Evolutionary conservation across 2,329 filamentous ascomycete species (phyloP), one percentile per base, ranked within the genome.

Genomic region (Neopestalotiopsis clavispora): DNA sequence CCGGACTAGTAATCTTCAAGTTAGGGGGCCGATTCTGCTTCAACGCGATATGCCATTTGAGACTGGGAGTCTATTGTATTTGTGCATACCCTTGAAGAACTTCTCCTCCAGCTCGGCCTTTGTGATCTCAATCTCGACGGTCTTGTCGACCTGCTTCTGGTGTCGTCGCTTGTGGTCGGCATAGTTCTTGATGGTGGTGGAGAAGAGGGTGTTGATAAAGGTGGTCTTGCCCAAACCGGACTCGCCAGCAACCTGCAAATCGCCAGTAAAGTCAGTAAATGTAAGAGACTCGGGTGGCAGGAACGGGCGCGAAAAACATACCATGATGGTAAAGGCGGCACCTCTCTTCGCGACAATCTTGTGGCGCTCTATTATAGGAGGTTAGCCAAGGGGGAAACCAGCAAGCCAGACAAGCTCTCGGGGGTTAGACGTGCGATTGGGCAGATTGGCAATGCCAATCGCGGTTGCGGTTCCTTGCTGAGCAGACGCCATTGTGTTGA

Each of bases 191-290:
- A 99, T 99, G 78, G 96, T 99, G 75, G 97, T 99, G 72, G 96
- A 99, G 89, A 99, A 99, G 71, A 99, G 91, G 70, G 96, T 99
- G 91, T 99, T 99, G 91, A 99, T 98, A 86, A 99, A 99, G 78
- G 96, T 99, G 32, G 97, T 99, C 90, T 99, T 99, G 87, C 96
- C 96, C 76, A 98, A 86, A 80, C 95, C 95, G 75, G 96, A 98
- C 87, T 99, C 95, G 86, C 95, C 95, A 86, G 96, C 96, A 84
- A 98, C 94, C 94, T 97, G 78, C 62, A 69, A 56, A 38, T 42
- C 69, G 23, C 67, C 66, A 23, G 64, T 69, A 73, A 71, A 69
- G 65, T 62, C 23, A 61, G 38, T 6, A 20, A 45, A 52, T 61
- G 28, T 38, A 60, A 57, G 23, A 12, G 42, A 30, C 4, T n/a